These are phyloP conservation scores for Mycena belliarum DNA, from an alignment of 768 basidiomycete genomes.

Conservation along the genomic window DNA sequence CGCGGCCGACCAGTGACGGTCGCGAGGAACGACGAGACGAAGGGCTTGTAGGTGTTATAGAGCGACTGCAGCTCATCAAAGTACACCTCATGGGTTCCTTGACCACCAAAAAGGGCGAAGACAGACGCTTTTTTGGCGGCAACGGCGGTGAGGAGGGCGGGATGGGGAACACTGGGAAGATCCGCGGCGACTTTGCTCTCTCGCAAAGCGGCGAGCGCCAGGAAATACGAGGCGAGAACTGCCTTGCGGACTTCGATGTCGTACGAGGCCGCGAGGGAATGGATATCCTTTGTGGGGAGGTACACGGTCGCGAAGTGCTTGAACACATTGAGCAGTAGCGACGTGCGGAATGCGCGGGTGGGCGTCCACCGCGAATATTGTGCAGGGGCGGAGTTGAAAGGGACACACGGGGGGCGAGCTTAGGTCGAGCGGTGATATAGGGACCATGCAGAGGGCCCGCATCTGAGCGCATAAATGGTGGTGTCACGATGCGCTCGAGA, in stretches of 20 bases:
- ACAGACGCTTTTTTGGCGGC: conserved; percentile 65
- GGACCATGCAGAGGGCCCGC: neutral
- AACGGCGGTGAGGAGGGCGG: conserved; percentile 70
- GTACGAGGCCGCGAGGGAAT: conserved; percentile 75
- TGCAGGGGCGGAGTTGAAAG: no score
- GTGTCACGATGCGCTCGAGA: neutral
- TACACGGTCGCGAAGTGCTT: conserved; percentile 77
- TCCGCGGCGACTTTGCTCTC: conserved; percentile 49
- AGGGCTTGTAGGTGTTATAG: conserved; percentile 89
- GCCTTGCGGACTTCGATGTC: conserved; percentile 74
- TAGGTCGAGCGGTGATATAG: no score
- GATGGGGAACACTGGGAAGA: conserved; percentile 60
- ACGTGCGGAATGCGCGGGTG: conserved; percentile 54
- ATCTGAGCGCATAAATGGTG: conserved; percentile 9
- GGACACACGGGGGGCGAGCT: no score
- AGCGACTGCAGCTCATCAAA: conserved; percentile 93
- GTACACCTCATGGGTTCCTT: conserved; percentile 98
- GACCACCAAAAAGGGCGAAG: conserved; percentile 95
- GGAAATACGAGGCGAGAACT: conserved; percentile 79
- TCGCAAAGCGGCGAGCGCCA: conserved; percentile 71
- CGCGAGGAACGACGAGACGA: conserved; percentile 71
- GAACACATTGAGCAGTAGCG: conserved; percentile 74
- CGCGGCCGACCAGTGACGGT: conserved; percentile 84
- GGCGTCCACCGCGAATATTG: no score
- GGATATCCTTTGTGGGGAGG: conserved; percentile 75